phyloP scores from a whole-genome alignment of 228 moss, liverwort and hornwort species.

The Sphagnum fallax region DNA sequence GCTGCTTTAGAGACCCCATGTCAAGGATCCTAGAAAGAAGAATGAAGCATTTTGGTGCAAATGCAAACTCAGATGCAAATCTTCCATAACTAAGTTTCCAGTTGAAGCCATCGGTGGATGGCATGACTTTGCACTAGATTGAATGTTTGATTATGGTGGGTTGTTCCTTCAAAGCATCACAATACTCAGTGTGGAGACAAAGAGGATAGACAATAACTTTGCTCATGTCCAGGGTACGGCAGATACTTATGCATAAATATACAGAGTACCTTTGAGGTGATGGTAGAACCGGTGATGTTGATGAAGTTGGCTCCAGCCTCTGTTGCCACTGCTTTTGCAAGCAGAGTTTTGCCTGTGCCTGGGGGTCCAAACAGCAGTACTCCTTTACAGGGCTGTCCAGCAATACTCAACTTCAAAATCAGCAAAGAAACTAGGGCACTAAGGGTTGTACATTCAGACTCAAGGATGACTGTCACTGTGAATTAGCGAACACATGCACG shows the following conservation, averaged over 20 bases:
- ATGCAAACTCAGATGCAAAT: background rate
- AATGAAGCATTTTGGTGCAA: background rate
- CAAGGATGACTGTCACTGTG: too few species aligned
- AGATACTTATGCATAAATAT: too few species aligned
- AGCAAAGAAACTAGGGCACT: background rate
- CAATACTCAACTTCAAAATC: background rate
- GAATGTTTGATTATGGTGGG: too few species aligned
- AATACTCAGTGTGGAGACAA: too few species aligned
- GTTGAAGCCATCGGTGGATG: too few species aligned
- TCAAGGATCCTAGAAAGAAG: too few species aligned
- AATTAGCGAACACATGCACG: too few species aligned
- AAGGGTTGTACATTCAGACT: background rate
- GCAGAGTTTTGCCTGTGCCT: slow-evolving; percentile 95
- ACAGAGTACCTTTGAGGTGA: slow-evolving; percentile 79
- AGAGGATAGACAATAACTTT: too few species aligned
- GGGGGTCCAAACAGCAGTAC: slow-evolving; percentile 94
- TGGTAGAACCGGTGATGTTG: slow-evolving; percentile 96
- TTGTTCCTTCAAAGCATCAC: too few species aligned
- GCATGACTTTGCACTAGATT: too few species aligned
- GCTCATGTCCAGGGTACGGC: too few species aligned
- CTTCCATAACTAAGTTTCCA: background rate
- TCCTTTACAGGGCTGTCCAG: slow-evolving; percentile 86
- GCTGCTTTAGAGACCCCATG: too few species aligned
- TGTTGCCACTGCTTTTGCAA: slow-evolving; percentile 97
- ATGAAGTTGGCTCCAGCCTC: slow-evolving; percentile 99